Base-by-base conservation (phyloP, 2,329 filamentous ascomycete species). In the Alternaria incomplexa region DNA sequence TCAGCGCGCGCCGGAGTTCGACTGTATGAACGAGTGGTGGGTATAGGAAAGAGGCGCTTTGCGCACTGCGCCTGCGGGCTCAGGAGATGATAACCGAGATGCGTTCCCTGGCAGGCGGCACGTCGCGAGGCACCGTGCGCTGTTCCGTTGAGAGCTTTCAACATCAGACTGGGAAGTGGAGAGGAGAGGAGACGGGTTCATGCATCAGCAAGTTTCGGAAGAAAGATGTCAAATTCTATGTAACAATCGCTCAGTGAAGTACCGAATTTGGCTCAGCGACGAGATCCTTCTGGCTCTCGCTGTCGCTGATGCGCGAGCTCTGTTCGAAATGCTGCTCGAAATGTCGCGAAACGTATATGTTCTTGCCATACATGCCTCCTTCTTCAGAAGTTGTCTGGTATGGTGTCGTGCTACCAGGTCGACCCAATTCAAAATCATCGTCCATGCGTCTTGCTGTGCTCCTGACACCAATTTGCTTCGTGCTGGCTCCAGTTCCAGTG, bases 381-480 rank as follows among this genome's bases (percentile, higher is more conserved):
- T 51, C 46, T 12, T 58, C 40, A 5, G 55, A 50, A 13, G 30
- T 61, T 3, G 62, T 65, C 43, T 64, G 64, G 2, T 66, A 62
- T 3, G 55, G 57, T 20, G 54, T 61, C 10, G 44, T 63, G 23
- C 43, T 64, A 43, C 55, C 52, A 17, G 54, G 40, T n/a, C 12
- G 63, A 50, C 3, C 62, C 48, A 72, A 20, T 46, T 72, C 69
- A 15, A 68, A 48, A 3, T 71, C 63, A 10, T 63, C 66, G 3
- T 64, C 66, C 1, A 13, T 53, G 8, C 46, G 55, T 36, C 59
- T 46, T 40, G 25, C 47, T 64, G 58, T 58, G 57, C 3, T 59
- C 11, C 46, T 45, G 53, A 57, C 22, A 17, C 58, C 53, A 22
- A 44, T 50, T 6, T 36, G 30, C 12, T 28, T 9, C 9, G 26